Evolutionary conservation across 805 yeast genomes (phyloP), one percentile per base, ranked within the genome.

Genomic region (Starmerella apis): DNA sequence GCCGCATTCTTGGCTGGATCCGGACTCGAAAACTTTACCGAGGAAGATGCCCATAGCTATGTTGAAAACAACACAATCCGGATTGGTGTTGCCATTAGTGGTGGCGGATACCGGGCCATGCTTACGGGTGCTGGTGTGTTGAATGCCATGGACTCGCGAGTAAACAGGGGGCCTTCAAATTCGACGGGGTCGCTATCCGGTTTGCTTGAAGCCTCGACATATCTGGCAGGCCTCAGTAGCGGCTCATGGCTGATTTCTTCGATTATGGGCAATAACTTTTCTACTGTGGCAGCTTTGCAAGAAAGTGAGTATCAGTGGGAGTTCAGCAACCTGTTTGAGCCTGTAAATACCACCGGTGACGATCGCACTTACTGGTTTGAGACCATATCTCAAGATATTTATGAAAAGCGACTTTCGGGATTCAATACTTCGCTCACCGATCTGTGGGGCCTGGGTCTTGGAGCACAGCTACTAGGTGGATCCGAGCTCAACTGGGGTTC

Each of bases 71-170:
- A 32, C 37, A 43, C 46, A 4, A 43, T 43, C 28, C 46, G 46
- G 28, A 68, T 82, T 38, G 87, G 78, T 3, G 56, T 76, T 25
- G 78, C 83, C 10, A 76, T 78, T 57, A 74, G 85, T 14, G 95
- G 95, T 41, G 95, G 96, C 62, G 95, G 95, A 3, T 86, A 84
- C 65, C 74, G 96, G 54, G 94, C 95, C 30, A 84, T 86, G 86
- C 67, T 86, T 41, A 68, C 73, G 50, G 95, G 94, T 2, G 95
- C 94, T 13, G 95, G 95, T 31, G 78, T 80, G 63, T 67, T 86
- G 19, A 71, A 88, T 1, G 95, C 90, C 1, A 66, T 84, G 52
- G 96, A 86, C 63, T 78, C 79, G 60, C 71, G 94, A 56, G 80
- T 92, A 2, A 6, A 16, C 24, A 66, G 61, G 8, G 75, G 73